Percentiles rank a stretch among this genome's conserved stretches.
These are phyloP conservation scores for Strigomonas galati DNA, from an alignment of 208 protist genomes.

Conservation along the genomic window DNA sequence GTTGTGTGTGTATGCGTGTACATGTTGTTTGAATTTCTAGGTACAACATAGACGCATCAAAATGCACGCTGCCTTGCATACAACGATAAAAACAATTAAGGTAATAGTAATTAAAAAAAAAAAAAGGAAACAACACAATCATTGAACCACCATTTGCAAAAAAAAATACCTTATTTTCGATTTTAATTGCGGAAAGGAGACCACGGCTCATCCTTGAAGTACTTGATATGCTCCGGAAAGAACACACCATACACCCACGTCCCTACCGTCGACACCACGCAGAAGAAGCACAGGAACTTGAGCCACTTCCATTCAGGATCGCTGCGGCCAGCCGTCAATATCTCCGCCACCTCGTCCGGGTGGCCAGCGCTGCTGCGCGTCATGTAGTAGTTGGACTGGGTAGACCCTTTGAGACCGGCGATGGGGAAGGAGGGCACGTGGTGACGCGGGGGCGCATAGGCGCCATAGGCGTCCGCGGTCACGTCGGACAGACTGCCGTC, in stretches of 20 bases:
- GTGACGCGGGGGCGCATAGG: constrained; percentile 4
- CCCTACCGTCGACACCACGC: constrained; percentile 62
- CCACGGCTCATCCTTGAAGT: constrained; percentile 88
- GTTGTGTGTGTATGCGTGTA: too few species aligned
- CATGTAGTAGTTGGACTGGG: constrained; percentile 53
- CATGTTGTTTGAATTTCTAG: too few species aligned
- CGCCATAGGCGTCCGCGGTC: not conserved
- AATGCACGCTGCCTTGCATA: too few species aligned
- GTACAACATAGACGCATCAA: too few species aligned
- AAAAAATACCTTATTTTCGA: not conserved
- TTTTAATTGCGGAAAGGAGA: constrained; percentile 39
- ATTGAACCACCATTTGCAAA: too few species aligned
- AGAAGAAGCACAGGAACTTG: constrained; percentile 78
- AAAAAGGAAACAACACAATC: too few species aligned
- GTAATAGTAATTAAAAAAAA: not conserved
- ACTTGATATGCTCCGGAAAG: constrained; percentile 76
- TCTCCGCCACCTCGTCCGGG: constrained; percentile 54
- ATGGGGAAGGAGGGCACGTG: constrained; percentile 30
- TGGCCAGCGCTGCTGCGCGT: constrained; percentile 44
- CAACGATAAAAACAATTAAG: too few species aligned
- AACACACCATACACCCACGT: constrained; percentile 64
- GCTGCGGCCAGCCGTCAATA: constrained; percentile 38
- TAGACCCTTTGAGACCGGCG: constrained; percentile 42
- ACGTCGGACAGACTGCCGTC: not conserved
- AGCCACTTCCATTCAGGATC: constrained; percentile 86